Base-by-base conservation (phyloP, 1,284 basidiomycete genomes). In the Naganishia cerealis region DNA sequence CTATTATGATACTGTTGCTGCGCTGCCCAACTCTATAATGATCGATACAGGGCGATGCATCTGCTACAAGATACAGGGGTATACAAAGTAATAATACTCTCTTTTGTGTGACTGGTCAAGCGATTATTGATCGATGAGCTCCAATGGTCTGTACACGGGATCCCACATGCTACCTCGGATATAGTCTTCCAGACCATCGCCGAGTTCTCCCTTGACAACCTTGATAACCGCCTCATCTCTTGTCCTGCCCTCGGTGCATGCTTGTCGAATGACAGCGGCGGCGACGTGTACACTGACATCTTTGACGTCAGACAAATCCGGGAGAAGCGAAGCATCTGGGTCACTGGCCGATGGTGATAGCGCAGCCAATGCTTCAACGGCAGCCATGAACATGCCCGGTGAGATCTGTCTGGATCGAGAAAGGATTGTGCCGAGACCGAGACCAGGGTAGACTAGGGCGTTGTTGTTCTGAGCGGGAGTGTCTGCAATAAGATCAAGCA, bases 361-460 rank as follows among this genome's bases (percentile, higher is more conserved):
- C 15, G 85, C 81, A 0, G 91, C 90, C 55, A 93, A 87, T 16
- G 83, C 82, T 70, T 81, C 75, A 33, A 81, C 80, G 42, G 88
- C 90, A 7, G 90, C 90, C 72, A 91, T 87, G 75, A 92, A 87
- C 80, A 81, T 81, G 16, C 83, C 85, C 75, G 90, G 87, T 6
- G 88, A 88, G 73, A 92, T 83, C 5, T 80, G 80, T 13, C 85
- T 82, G 3, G 88, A 86, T 71, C 86, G 81, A 12, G 86, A 81
- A 26, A 90, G 80, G 71, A 92, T 86, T 46, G 81, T 79, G 46
- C 90, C 90, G 67, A 90, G 86, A 10, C 90, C 90, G 42, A 92
- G 84, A 29, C 89, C 90, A 2, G 90, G 90, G 77, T 90, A 91
- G 57, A 91, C 87, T 36, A 91, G 81, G 0, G 90, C 90, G 75